phyloP scores from a whole-genome alignment of 139 green algal genomes.

The Tetradesmus obliquus region DNA sequence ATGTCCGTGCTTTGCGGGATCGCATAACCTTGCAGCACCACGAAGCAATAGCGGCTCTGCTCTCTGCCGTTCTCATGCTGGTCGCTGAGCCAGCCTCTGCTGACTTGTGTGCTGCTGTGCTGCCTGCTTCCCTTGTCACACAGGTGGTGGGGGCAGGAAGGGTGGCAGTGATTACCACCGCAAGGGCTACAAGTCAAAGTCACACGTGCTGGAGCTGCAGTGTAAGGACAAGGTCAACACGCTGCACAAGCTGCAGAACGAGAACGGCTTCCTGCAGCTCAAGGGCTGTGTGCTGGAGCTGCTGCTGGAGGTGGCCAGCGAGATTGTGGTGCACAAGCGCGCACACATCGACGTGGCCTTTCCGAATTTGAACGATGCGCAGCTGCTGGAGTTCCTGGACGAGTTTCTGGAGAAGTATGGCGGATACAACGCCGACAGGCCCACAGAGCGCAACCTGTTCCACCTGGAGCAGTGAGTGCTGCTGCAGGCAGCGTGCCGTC shows the following conservation, averaged over 20 bases:
- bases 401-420: constrained; percentile 26
- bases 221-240: background rate
- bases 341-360: background rate
- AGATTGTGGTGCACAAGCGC: constrained; percentile 31
- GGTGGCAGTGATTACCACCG: constrained; percentile 19
- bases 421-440: constrained; percentile 17
- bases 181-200: constrained; percentile 35
- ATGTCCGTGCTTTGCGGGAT: background rate
- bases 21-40: background rate
- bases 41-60: background rate
- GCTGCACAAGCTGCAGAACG: constrained; percentile 15
- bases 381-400: constrained; percentile 44
- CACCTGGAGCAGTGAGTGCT: constrained; percentile 24
- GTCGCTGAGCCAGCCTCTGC: background rate
- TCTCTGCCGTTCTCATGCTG: background rate
- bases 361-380: constrained; percentile 1
- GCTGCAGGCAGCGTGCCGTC: background rate
- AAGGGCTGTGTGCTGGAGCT: background rate
- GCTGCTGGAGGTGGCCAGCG: constrained; percentile 25
- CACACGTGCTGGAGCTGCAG: constrained; percentile 12
- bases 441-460: constrained; percentile 20
- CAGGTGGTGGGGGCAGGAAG: background rate
- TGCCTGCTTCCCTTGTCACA: background rate
- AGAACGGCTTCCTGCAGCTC: constrained; percentile 12
- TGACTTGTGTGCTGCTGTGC: background rate